Conservation (phyloP, 179 eudicot species). For the Corrigiola litoralis region DNA sequence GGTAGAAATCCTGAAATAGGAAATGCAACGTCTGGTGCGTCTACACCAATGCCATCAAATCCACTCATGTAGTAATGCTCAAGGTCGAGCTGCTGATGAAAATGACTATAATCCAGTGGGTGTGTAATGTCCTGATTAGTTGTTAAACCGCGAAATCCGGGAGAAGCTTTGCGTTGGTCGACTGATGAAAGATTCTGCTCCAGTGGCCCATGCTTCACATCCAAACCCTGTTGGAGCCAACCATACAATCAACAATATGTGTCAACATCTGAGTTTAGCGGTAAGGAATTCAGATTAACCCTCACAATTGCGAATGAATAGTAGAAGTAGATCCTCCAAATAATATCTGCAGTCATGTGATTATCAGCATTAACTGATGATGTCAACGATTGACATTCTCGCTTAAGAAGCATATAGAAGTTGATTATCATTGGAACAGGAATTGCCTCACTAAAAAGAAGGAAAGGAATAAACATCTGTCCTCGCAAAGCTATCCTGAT, state of each 20-base stretch:
- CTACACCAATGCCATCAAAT: slow-evolving; percentile 38
- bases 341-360: too few species aligned
- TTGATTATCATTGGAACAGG: too few species aligned
- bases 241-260: slow-evolving; percentile 4
- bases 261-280: not conserved
- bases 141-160: slow-evolving; percentile 40
- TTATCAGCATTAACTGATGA: too few species aligned
- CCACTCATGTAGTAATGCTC: slow-evolving; percentile 48
- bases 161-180: slow-evolving; percentile 55
- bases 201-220: slow-evolving; percentile 41
- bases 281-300: not conserved
- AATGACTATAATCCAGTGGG: slow-evolving; percentile 53
- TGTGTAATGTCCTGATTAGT: slow-evolving; percentile 44
- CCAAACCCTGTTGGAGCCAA: slow-evolving; percentile 43
- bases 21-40: slow-evolving; percentile 42
- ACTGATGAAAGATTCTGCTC: slow-evolving; percentile 41
- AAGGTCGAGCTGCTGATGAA: slow-evolving; percentile 50
- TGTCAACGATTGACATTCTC: too few species aligned
- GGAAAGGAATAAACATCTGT: too few species aligned
- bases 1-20: slow-evolving; percentile 54
- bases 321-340: too few species aligned
- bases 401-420: too few species aligned
- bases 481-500: too few species aligned
- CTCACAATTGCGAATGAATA: not conserved
- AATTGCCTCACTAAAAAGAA: too few species aligned